Evolutionary conservation across 2,329 filamentous ascomycete species (phyloP).

Genomic region (Cladosporium sp.): DNA sequence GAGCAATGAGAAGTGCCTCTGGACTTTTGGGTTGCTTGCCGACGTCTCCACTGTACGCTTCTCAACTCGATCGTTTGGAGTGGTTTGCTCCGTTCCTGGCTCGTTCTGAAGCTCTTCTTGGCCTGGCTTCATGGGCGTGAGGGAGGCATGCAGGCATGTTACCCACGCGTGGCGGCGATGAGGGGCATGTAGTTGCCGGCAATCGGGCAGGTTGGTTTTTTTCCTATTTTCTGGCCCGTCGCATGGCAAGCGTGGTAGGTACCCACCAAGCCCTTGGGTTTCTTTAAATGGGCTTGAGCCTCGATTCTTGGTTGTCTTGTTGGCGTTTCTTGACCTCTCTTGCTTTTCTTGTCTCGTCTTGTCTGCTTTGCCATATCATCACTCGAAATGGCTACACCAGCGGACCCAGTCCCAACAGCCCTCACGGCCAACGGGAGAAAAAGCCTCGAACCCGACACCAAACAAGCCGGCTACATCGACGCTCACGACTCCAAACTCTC

Average conservation of each 20-base stretch:
- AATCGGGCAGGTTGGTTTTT: not conserved
- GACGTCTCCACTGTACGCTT: not conserved
- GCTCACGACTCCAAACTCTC: not conserved
- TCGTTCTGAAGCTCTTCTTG: too few species aligned
- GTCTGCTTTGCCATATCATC: too few species aligned
- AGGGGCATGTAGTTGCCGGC: too few species aligned
- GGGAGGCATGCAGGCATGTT: too few species aligned
- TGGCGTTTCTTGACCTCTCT: not conserved
- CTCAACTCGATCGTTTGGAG: not conserved
- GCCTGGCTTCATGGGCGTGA: not conserved
- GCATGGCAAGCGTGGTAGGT: not conserved
- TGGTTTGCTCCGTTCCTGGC: too few species aligned
- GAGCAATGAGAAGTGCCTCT: not conserved
- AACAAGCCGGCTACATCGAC: slow-evolving; percentile 7
- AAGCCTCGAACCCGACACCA: slow-evolving; percentile 1
- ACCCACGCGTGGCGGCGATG: not conserved
- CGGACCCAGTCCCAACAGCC: not conserved
- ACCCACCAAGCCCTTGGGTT: not conserved
- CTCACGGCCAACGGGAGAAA: not conserved
- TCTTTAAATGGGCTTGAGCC: slow-evolving; percentile 3
- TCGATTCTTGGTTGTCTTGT: slow-evolving; percentile 1
- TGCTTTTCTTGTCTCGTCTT: not conserved
- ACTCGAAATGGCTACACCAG: not conserved
- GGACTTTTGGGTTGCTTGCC: not conserved
- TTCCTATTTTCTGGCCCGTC: not conserved